These are phyloP conservation scores for Eruca vesicaria DNA, from an alignment of 441 rosid genomes.

Conservation along the genomic window DNA sequence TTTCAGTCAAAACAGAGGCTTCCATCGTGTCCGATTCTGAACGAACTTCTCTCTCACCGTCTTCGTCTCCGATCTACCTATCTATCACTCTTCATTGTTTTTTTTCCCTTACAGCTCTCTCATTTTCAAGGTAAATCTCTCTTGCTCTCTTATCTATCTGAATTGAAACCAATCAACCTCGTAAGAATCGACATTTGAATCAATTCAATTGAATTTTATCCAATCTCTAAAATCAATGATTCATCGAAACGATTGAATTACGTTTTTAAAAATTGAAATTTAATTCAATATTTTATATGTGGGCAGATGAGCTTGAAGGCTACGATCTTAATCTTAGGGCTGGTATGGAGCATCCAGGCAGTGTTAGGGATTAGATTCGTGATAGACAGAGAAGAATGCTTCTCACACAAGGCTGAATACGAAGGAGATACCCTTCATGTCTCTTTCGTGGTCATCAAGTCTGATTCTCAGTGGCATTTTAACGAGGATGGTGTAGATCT, in stretches of 20 bases:
- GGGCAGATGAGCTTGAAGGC: slow-evolving; percentile 36
- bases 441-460: slow-evolving; percentile 72
- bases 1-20: slow-evolving; percentile 14
- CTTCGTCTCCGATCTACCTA: slow-evolving; percentile 31
- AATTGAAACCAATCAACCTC: slow-evolving; percentile 8
- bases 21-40: slow-evolving; percentile 31
- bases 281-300: neutral
- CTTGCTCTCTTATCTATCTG: neutral
- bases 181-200: slow-evolving; percentile 8
- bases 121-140: slow-evolving; percentile 25
- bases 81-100: neutral
- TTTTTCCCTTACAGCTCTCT: neutral
- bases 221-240: too few species aligned
- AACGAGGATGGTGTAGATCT: slow-evolving; percentile 68
- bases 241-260: neutral
- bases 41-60: slow-evolving; percentile 13
- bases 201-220: neutral
- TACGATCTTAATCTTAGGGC: slow-evolving; percentile 30
- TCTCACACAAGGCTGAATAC: slow-evolving; percentile 61
- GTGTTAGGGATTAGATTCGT: slow-evolving; percentile 60
- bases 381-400: slow-evolving; percentile 74
- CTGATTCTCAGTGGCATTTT: slow-evolving; percentile 61
- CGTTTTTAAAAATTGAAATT: neutral
- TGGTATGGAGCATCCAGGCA: slow-evolving; percentile 36
- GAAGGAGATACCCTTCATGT: slow-evolving; percentile 70